Evolutionary conservation across 1,284 basidiomycete species (phyloP), one percentile per base, ranked within the genome.

Genomic region (Microbotryomycetes sp.): DNA sequence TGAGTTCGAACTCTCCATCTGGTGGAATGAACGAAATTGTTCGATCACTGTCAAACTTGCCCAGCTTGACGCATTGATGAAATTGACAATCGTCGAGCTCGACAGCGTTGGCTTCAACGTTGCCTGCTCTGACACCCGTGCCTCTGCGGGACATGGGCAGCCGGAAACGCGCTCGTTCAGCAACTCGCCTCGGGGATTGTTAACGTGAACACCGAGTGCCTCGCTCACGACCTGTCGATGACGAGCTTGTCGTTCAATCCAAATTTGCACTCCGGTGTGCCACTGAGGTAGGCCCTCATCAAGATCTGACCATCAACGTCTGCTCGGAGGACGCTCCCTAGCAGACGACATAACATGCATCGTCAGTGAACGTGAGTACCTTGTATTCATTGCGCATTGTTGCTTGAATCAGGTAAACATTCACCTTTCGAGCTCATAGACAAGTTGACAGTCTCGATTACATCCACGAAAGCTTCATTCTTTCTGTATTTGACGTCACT

Each of bases 1-100:
- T 98, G 47, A 99, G 81, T 77, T 98, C 96, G 73, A 98, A 99
- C 75, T 98, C 96, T 47, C 96, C 96, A 73, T 99, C 96, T 1
- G 96, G 96, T 1, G 96, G 96, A 52, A 98, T 87, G 76, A 98
- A 98, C 71, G 87, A 90, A 78, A 98, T 97, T 3, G 88, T 91
- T 48, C 94, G 82, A 65, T 86, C 88, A 16, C 88, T 86, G 74
- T 97, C 93, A 75, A 97, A 97, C 76, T 93, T 92, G 69, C 88
- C 87, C 47, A 98, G 79, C 62, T 91, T 85, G 47, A 98, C 96
- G 76, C 96, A 99, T 77, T 98, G 96, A 72, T 99, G 96, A 80
- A 98, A 98, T 65, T 91, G 89, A 76, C 94, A 97, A 74, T 98
- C 94, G 74, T 97, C 94, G 49, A 98, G 80, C 75, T 97, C 92